Evolutionary conservation across 768 basidiomycete species (phyloP).

Genomic region (Collybia nuda): DNA sequence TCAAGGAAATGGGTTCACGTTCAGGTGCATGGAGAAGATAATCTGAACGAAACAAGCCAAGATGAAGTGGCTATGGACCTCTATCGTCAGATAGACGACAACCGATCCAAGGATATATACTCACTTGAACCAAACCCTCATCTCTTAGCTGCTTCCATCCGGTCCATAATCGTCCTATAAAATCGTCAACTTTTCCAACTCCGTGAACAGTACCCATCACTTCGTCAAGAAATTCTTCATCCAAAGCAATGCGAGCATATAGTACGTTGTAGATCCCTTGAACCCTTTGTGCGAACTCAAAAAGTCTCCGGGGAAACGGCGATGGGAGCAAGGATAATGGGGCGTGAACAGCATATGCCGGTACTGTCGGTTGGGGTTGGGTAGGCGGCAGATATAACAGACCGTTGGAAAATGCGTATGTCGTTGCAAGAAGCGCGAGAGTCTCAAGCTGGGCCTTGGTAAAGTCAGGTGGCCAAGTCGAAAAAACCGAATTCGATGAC

Average conservation of each 20-base stretch:
- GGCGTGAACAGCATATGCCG: constrained; percentile 83
- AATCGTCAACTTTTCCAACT: constrained; percentile 81
- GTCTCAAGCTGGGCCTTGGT: constrained; percentile 55
- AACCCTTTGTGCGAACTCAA: constrained; percentile 60
- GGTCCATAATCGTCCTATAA: constrained; percentile 83
- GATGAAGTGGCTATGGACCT: constrained; percentile 64
- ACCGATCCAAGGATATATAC: neutral
- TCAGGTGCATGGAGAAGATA: constrained; percentile 75
- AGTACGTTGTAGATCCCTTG: constrained; percentile 82
- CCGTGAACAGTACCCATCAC: constrained; percentile 81
- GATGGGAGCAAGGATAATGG: constrained; percentile 88
- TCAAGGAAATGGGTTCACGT: constrained; percentile 47
- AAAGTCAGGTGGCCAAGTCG: constrained; percentile 76
- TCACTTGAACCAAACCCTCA: constrained; percentile 51
- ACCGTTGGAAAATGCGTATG: constrained; percentile 83
- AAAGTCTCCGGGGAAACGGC: constrained; percentile 76
- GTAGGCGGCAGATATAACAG: constrained; percentile 76
- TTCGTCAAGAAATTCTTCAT: constrained; percentile 75
- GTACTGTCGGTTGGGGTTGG: constrained; percentile 43
- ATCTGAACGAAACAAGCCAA: constrained; percentile 93
- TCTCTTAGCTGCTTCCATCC: constrained; percentile 80
- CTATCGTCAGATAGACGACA: constrained; percentile 3
- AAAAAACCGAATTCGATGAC: constrained; percentile 39
- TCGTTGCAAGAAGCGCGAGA: constrained; percentile 67
- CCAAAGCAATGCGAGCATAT: constrained; percentile 81